Evolutionary conservation across 805 yeast genomes (phyloP).

Genomic region (Pachysolen tannophilus): DNA sequence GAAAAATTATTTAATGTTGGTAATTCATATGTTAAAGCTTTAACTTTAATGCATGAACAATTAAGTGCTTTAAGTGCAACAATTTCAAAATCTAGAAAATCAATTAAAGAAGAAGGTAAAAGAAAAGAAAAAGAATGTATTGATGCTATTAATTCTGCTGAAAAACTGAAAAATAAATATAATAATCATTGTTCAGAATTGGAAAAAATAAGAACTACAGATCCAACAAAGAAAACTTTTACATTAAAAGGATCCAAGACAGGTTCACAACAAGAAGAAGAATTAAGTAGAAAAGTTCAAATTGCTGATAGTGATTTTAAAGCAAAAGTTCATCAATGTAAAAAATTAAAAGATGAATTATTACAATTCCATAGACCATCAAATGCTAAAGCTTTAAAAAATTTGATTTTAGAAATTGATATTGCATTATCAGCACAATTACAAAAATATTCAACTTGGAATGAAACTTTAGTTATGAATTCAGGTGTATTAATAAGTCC

Average conservation of each 20-base stretch:
- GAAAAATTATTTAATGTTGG: constrained; percentile 67
- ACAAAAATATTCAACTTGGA: constrained; percentile 81
- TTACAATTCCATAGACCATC: constrained; percentile 71
- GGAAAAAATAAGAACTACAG: constrained; percentile 66
- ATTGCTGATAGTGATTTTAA: constrained; percentile 83
- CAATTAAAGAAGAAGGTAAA: constrained; percentile 72
- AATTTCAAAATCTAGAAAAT: constrained; percentile 65
- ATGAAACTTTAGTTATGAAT: constrained; percentile 76
- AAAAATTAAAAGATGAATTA: constrained; percentile 66
- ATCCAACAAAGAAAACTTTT: constrained; percentile 78
- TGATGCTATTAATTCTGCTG: constrained; percentile 79
- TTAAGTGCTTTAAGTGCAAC: constrained; percentile 61
- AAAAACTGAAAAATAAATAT: constrained; percentile 78
- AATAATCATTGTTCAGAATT: constrained; percentile 77
- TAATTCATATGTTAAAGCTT: constrained; percentile 65
- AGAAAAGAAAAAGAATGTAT: constrained; percentile 76
- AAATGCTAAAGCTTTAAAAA: constrained; percentile 60
- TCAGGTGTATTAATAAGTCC: constrained; percentile 82
- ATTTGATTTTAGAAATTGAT: constrained; percentile 78
- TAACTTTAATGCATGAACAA: constrained; percentile 83
- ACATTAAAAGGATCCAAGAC: constrained; percentile 74
- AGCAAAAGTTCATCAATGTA: constrained; percentile 64
- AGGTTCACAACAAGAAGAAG: constrained; percentile 86
- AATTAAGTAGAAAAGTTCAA: constrained; percentile 70
- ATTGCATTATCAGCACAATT: constrained; percentile 83